phyloP scores from a whole-genome alignment of 257 asterid genomes.

The Capsicum baccatum region DNA sequence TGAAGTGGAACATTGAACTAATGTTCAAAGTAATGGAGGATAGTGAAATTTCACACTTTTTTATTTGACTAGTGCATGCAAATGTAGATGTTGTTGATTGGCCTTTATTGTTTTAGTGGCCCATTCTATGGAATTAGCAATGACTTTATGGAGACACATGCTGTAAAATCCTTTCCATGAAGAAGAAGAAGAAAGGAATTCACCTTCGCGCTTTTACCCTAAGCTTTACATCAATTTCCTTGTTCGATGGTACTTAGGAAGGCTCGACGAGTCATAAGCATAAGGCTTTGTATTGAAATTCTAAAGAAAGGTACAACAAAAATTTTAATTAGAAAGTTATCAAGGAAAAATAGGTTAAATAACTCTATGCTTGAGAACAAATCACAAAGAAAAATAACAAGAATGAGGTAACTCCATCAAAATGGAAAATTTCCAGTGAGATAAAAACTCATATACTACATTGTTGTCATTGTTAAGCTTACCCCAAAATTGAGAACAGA shows the following conservation, averaged over 20 bases:
- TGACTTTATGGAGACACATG: not conserved
- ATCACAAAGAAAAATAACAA: not conserved
- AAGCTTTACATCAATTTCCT: conserved; percentile 86
- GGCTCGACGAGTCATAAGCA: conserved; percentile 76
- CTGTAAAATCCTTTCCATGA: not conserved
- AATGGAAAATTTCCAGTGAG: not conserved
- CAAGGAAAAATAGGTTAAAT: not conserved
- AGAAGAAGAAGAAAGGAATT: not conserved
- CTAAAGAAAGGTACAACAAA: conserved; percentile 37
- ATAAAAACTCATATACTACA: not conserved
- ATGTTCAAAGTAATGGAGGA: not conserved
- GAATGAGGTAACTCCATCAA: not conserved
- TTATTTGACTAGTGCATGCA: not conserved
- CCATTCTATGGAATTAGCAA: not conserved
- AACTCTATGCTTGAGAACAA: not conserved
- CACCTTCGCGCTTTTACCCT: conserved; percentile 77
- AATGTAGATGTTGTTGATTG: not conserved
- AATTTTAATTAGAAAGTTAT: not conserved
- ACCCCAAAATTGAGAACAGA: too few relatives aligned
- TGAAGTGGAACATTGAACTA: not conserved
- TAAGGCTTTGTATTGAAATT: conserved; percentile 73
- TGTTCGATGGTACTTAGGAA: conserved; percentile 41
- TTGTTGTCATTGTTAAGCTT: too few relatives aligned
- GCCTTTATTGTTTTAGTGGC: not conserved
- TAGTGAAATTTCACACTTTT: not conserved